Conservation (phyloP, 805 yeast species). For the Ogataea kodamae region DNA sequence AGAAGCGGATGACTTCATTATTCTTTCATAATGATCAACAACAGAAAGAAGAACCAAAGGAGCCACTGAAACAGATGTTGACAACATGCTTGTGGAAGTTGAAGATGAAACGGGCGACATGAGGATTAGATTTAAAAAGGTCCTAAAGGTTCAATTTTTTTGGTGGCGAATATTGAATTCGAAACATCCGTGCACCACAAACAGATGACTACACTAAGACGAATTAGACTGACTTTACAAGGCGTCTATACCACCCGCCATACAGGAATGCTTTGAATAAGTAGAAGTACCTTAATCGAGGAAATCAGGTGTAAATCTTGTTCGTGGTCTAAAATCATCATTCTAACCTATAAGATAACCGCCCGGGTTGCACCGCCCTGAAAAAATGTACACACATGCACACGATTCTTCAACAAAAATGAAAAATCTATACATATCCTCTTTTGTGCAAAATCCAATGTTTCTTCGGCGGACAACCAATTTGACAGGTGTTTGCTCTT, state of each 20-base stretch:
- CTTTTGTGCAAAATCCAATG: no score
- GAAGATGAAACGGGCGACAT: slow-evolving; percentile 16
- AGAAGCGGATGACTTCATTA: slow-evolving; percentile 46
- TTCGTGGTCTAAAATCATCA: no score
- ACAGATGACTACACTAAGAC: no score
- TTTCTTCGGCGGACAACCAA: no score
- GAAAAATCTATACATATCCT: slow-evolving; percentile 3
- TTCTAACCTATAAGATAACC: no score
- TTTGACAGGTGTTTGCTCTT: slow-evolving; percentile 6
- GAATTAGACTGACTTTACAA: no score
- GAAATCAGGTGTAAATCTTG: no score
- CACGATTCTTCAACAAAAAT: slow-evolving; percentile 4
- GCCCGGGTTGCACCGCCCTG: slow-evolving; percentile 7
- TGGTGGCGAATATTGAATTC: slow-evolving; percentile 6
- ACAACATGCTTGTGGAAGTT: slow-evolving; percentile 29
- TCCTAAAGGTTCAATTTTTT: slow-evolving; percentile 1
- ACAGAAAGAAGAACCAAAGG: slow-evolving; percentile 92
- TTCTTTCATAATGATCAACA: slow-evolving; percentile 92
- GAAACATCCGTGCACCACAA: slow-evolving; percentile 2
- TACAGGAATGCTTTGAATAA: no score
- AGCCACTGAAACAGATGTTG: slow-evolving; percentile 70
- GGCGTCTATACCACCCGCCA: no score
- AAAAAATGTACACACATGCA: slow-evolving; percentile 6
- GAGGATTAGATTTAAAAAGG: not conserved
- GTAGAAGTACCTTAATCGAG: no score